Percentiles rank a stretch among this genome's conserved stretches.
Conservation (phyloP, 108 stramenopile genomes). For the Craspedostauros australis region DNA sequence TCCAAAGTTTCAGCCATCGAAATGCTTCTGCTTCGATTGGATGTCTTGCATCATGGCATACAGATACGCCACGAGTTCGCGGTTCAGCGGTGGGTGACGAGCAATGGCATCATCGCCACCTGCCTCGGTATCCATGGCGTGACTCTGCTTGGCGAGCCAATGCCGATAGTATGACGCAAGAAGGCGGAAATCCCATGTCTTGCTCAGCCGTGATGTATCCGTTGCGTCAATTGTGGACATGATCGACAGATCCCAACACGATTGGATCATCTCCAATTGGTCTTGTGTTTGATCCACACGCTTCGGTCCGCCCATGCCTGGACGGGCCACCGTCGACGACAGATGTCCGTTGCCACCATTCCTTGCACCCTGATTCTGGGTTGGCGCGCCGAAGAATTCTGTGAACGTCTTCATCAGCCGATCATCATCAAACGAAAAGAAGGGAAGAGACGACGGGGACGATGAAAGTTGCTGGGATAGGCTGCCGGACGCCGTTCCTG, state of each 20-base stretch:
- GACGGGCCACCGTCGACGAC: conserved; percentile 25
- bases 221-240: conserved; percentile 17
- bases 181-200: conserved; percentile 28
- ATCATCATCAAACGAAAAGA: conserved; percentile 63
- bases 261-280: conserved; percentile 41
- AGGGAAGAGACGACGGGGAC: conserved; percentile 26
- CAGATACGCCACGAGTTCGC: conserved; percentile 21
- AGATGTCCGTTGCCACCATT: conserved; percentile 61
- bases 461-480: conserved; percentile 33
- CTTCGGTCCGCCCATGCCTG: conserved; percentile 9
- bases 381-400: conserved; percentile 14
- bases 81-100: conserved; percentile 19
- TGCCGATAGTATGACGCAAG: conserved; percentile 19
- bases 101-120: not conserved
- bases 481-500: conserved; percentile 52
- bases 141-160: not conserved
- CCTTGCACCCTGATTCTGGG: not conserved
- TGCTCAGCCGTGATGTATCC: not conserved
- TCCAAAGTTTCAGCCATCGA: too few relatives aligned
- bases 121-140: too few relatives aligned
- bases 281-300: conserved; percentile 18
- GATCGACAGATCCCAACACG: conserved; percentile 41
- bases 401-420: conserved; percentile 59
- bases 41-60: conserved; percentile 15
- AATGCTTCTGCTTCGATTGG: too few relatives aligned